Evolutionary conservation across 2,329 filamentous ascomycete species (phyloP).

Genomic region (Aspergillus persii): DNA sequence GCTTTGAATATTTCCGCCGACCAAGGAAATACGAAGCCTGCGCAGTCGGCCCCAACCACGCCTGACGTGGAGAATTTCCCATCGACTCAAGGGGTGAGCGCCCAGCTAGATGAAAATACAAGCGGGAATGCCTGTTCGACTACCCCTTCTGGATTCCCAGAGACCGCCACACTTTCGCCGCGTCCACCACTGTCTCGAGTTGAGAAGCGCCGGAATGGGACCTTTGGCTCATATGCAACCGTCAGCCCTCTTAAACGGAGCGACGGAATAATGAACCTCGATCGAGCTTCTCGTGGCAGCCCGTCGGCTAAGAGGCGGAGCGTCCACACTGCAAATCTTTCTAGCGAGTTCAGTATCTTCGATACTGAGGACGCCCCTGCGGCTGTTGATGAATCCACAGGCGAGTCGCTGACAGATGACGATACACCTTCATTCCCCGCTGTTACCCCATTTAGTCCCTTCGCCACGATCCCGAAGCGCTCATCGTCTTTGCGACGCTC

Average conservation of each 20-base stretch:
- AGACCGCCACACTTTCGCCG: conserved; percentile 26
- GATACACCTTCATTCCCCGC: conserved; percentile 28
- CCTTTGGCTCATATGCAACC: conserved; percentile 51
- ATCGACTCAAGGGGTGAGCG: conserved; percentile 29
- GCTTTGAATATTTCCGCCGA: conserved; percentile 69
- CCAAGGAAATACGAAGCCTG: conserved; percentile 64
- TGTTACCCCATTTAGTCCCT: conserved; percentile 47
- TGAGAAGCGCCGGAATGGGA: conserved; percentile 50
- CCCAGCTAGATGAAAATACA: conserved; percentile 21
- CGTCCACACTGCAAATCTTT: conserved; percentile 69
- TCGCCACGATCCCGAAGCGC: conserved; percentile 61
- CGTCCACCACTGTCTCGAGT: conserved; percentile 44
- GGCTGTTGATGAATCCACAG: conserved; percentile 27
- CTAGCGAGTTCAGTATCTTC: conserved; percentile 71
- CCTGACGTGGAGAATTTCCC: conserved; percentile 48
- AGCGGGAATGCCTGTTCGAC: conserved; percentile 32
- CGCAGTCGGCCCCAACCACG: conserved; percentile 46
- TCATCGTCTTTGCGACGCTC: conserved; percentile 79
- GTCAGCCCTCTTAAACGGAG: conserved; percentile 88
- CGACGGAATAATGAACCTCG: conserved; percentile 84
- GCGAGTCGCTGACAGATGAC: conserved; percentile 27
- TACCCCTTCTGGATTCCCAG: conserved; percentile 34
- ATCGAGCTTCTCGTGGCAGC: conserved; percentile 73
- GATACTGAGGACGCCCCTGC: conserved; percentile 47
- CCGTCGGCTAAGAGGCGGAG: conserved; percentile 90